Evolutionary conservation across 2,329 filamentous ascomycete genomes (phyloP).

Genomic region (Colletotrichum sidae): DNA sequence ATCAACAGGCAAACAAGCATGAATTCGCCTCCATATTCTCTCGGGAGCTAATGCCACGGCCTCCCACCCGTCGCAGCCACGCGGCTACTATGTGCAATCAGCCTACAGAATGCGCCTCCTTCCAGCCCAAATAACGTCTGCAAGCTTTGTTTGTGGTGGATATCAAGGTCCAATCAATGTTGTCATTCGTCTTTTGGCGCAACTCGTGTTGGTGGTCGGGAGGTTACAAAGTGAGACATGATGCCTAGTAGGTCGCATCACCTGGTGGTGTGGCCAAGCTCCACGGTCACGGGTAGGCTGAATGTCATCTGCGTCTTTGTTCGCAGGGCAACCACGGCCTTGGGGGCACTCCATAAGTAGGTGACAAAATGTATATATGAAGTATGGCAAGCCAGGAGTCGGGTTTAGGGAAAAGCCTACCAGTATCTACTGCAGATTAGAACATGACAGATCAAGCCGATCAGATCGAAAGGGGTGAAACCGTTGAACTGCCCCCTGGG

Average conservation of each 20-base stretch:
- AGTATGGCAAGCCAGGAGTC: neutral
- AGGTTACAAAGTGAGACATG: constrained; percentile 27
- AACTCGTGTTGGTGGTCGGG: constrained; percentile 14
- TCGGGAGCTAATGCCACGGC: constrained; percentile 18
- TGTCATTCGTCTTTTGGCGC: constrained; percentile 30
- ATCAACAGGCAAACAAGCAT: neutral
- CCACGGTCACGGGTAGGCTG: constrained; percentile 26
- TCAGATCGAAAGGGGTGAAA: constrained; percentile 16
- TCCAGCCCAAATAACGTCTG: constrained; percentile 1
- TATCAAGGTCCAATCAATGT: constrained; percentile 9
- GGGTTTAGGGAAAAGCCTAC: no score
- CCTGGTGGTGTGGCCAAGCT: constrained; percentile 22
- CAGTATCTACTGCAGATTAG: no score
- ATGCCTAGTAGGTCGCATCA: constrained; percentile 19
- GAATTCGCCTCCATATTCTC: constrained; percentile 10
- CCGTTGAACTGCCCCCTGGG: constrained; percentile 10
- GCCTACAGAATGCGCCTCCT: neutral
- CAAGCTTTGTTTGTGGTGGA: neutral
- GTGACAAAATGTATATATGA: neutral
- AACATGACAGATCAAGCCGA: neutral
- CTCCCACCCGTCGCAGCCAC: constrained; percentile 8
- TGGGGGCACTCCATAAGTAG: constrained; percentile 3
- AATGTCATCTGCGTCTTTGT: constrained; percentile 29
- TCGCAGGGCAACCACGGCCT: constrained; percentile 4
- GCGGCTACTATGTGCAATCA: constrained; percentile 4